Conservation (phyloP, 2,329 filamentous ascomycete genomes). For the Pseudogymnoascus sp. region DNA sequence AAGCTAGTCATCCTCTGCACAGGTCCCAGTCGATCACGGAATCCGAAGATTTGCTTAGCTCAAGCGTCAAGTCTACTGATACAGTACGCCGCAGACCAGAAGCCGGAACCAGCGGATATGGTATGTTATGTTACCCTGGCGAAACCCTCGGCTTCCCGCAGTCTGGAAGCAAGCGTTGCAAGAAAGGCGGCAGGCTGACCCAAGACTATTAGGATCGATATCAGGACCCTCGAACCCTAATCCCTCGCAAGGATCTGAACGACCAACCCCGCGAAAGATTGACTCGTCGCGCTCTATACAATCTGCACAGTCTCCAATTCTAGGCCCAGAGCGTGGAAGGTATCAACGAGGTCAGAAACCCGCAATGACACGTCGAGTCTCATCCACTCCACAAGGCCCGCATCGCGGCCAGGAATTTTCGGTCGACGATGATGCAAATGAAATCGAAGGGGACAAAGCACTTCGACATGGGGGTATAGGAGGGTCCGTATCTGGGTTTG, state of each 20-base stretch:
- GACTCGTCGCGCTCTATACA: slow-evolving; percentile 28
- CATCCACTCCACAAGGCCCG: slow-evolving; percentile 64
- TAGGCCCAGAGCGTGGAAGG: slow-evolving; percentile 30
- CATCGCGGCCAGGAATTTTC: slow-evolving; percentile 84
- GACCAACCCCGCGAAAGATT: slow-evolving; percentile 24
- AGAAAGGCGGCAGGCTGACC: neutral
- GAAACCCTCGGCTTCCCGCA: too few relatives aligned
- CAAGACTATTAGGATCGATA: slow-evolving; percentile 12
- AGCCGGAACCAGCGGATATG: slow-evolving; percentile 40
- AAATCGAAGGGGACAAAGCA: slow-evolving; percentile 64
- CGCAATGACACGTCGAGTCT: slow-evolving; percentile 63
- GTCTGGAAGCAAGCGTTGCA: neutral
- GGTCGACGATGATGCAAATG: slow-evolving; percentile 77
- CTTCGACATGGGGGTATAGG: slow-evolving; percentile 38
- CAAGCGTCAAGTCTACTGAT: slow-evolving; percentile 54
- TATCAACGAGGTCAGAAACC: slow-evolving; percentile 52
- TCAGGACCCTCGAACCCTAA: neutral
- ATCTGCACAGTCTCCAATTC: slow-evolving; percentile 27
- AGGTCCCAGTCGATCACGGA: slow-evolving; percentile 24
- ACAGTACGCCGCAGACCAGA: slow-evolving; percentile 55
- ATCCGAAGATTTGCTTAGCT: slow-evolving; percentile 43
- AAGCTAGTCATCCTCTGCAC: slow-evolving; percentile 40
- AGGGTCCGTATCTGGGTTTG: slow-evolving; percentile 29
- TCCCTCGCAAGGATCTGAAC: slow-evolving; percentile 19
- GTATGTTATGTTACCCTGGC: slow-evolving; percentile 34